Evolutionary conservation across 805 yeast genomes (phyloP).

Genomic region (Ogataea salicorniae): DNA sequence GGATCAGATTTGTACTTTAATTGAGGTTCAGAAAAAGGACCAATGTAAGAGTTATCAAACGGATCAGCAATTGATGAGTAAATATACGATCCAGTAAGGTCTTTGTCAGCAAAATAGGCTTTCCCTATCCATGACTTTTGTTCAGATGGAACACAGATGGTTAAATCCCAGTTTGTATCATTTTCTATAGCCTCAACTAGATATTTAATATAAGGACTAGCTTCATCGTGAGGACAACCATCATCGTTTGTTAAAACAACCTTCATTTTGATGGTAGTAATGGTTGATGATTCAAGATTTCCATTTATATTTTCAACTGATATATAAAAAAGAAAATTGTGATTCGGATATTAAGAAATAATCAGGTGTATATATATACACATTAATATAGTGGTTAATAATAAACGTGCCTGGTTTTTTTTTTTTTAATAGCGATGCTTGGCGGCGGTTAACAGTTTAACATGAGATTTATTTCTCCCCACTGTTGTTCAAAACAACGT

Average conservation of each 20-base stretch:
- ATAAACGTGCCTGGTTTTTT: too few relatives aligned
- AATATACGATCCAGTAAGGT: constrained; percentile 49
- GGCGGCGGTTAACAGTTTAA: too few relatives aligned
- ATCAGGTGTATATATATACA: too few relatives aligned
- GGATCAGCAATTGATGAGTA: constrained; percentile 40
- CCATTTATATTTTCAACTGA: too few relatives aligned
- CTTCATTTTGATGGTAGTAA: not conserved
- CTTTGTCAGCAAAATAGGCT: constrained; percentile 77
- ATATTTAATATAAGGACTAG: constrained; percentile 75
- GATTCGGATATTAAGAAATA: too few relatives aligned
- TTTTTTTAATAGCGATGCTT: too few relatives aligned
- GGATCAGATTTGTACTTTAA: constrained; percentile 29
- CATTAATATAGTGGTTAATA: too few relatives aligned
- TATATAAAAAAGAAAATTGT: too few relatives aligned
- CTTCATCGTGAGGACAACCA: constrained; percentile 70
- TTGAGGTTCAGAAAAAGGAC: constrained; percentile 54
- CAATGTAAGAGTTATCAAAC: constrained; percentile 46
- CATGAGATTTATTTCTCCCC: too few relatives aligned
- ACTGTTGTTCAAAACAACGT: too few relatives aligned
- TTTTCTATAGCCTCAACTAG: constrained; percentile 58
- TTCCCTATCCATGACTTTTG: constrained; percentile 89
- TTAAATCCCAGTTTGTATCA: constrained; percentile 70
- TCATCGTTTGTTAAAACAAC: constrained; percentile 3
- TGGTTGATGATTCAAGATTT: too few relatives aligned
- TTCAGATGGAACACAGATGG: constrained; percentile 75